Evolutionary conservation across 352 stramenopile genomes (phyloP), one percentile per base, ranked within the genome.

Genomic region (Phytophthora podocarpi): DNA sequence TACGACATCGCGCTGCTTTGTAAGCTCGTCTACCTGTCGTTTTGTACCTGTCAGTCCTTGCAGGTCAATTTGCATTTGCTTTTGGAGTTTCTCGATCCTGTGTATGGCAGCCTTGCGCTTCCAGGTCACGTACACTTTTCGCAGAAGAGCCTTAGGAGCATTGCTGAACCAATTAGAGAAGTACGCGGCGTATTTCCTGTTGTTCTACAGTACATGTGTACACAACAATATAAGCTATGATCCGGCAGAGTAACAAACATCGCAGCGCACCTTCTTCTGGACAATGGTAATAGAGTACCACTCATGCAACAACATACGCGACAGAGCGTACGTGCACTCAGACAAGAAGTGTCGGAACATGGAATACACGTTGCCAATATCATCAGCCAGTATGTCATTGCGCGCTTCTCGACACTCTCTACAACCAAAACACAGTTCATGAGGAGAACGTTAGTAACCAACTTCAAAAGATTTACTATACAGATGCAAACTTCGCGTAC

Each of bases 91-190:
- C 13, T 55, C 56, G n/a, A 74, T 72, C 47, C 64, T 70, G 56
- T 40, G 60, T 27, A 62, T 55, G 32, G 69, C 40, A 12, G 45
- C 47, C 3, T 74, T 48, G 11, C 75, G 59, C 52, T 85, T 89
- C 83, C 83, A 92, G 0, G 65, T 58, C 4, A 73, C 47, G 30
- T 81, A 92, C 7, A 87, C 52, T 24, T 80, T 85, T 7, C 70
- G 78, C 20, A 84, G 45, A n/a, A 88, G 55, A 12, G 75, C 59
- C 30, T 84, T 88, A 0, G 70, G 64, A 1, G 83, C 86, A 11
- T 65, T 75, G 10, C 66, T 77, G 42, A 90, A 92, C 83, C 81
- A 92, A 13, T 68, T 74, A 1, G 83, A 92, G 32, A 85, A 90
- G 45, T 89, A 87, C 20, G 74, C 66, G 5, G 90, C 69, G 46